phyloP scores from a whole-genome alignment of 2,329 filamentous ascomycete genomes.

The Teratosphaeria zuluensis region DNA sequence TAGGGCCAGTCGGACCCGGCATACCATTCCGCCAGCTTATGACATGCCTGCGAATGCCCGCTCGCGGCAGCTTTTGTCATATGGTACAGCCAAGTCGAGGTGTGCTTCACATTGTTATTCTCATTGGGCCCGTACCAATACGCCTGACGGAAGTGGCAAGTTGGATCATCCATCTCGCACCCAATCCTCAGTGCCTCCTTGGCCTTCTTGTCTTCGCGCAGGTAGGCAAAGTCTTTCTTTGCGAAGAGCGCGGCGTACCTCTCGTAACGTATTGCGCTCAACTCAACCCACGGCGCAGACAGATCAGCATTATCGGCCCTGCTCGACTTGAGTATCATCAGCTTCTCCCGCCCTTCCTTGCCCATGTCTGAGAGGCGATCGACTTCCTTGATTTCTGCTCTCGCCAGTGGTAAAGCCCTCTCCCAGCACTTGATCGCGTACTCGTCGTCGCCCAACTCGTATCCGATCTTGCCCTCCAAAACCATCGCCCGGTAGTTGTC shows the following conservation, averaged over 20 bases:
- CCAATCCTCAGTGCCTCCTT: slow-evolving; percentile 27
- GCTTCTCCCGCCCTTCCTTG: slow-evolving; percentile 1
- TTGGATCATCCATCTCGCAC: slow-evolving; percentile 33
- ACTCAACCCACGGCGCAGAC: slow-evolving; percentile 23
- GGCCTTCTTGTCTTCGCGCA: slow-evolving; percentile 15
- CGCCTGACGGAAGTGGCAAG: slow-evolving; percentile 31
- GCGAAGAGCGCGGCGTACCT: slow-evolving; percentile 3
- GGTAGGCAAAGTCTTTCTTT: slow-evolving; percentile 2
- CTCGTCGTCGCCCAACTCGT: slow-evolving; percentile 13
- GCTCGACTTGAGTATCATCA: not conserved
- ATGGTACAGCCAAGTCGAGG: slow-evolving; percentile 32
- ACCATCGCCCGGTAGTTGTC: slow-evolving; percentile 18
- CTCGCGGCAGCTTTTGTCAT: slow-evolving; percentile 36
- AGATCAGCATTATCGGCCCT: slow-evolving; percentile 9
- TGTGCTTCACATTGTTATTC: slow-evolving; percentile 15
- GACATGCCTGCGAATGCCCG: slow-evolving; percentile 29
- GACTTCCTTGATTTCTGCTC: slow-evolving; percentile 3
- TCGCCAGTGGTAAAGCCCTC: slow-evolving; percentile 15
- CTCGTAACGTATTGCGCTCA: slow-evolving; percentile 16
- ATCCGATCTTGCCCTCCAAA: slow-evolving; percentile 20
- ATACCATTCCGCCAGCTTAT: slow-evolving; percentile 32
- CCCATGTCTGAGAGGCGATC: not conserved
- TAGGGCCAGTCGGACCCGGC: slow-evolving; percentile 22
- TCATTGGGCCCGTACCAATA: slow-evolving; percentile 11
- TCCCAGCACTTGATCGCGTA: slow-evolving; percentile 20